Conservation (phyloP, 805 yeast genomes). For the Maudiozyma serrabonitensis region DNA sequence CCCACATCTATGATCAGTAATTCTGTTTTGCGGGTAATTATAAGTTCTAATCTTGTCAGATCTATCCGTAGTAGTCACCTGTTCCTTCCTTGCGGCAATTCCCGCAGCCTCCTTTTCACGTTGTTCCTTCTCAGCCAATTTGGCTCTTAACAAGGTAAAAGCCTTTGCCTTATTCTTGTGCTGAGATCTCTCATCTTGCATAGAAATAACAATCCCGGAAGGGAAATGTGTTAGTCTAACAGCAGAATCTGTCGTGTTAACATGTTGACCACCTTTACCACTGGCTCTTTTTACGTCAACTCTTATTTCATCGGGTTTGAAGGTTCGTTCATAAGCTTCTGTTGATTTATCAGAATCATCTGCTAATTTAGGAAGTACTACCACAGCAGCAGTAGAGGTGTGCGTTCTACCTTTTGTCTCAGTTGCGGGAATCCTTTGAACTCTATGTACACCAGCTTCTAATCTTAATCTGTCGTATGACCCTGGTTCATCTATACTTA, state of each 20-base stretch:
- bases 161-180: conserved; percentile 93
- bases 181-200: conserved; percentile 94
- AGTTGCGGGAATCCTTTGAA: conserved; percentile 87
- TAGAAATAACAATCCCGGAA: conserved; percentile 77
- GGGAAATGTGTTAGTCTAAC: conserved; percentile 89
- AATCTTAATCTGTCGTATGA: conserved; percentile 62
- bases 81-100: conserved; percentile 59
- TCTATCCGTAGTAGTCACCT: conserved; percentile 81
- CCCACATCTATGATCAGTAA: conserved; percentile 91
- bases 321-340: conserved; percentile 53
- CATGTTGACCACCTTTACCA: conserved; percentile 98
- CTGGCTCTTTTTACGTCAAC: conserved; percentile 96
- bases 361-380: conserved; percentile 76
- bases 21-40: conserved; percentile 83
- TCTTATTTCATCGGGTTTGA: conserved; percentile 79
- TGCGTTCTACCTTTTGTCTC: conserved; percentile 91
- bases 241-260: conserved; percentile 94
- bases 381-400: conserved; percentile 93
- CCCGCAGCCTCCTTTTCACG: conserved; percentile 56
- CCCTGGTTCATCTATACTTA: conserved; percentile 66
- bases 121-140: conserved; percentile 74
- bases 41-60: conserved; percentile 91
- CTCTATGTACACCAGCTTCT: conserved; percentile 95
- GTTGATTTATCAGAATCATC: conserved; percentile 41
- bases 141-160: conserved; percentile 65